A percentile compares a stretch with the other conserved stretches of the same genome.
These are phyloP conservation scores for Thymus mandschuricus DNA, from an alignment of 257 asterid species.

Conservation along the genomic window DNA sequence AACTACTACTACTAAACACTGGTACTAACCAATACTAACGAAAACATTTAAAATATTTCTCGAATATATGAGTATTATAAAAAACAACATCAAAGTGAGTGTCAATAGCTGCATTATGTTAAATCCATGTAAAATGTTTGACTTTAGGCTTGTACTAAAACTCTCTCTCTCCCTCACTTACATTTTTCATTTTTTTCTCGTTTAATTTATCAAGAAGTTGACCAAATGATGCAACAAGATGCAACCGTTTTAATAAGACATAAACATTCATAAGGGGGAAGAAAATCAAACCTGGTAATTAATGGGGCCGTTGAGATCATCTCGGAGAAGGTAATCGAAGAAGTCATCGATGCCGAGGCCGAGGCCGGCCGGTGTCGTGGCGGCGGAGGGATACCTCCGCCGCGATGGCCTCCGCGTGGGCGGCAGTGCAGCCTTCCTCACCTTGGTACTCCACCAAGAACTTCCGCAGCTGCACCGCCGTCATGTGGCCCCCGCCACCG, in stretches of 20 bases:
- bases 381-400: slow-evolving; percentile 45
- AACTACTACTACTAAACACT: no score
- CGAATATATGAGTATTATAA: no score
- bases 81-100: no score
- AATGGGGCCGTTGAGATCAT: slow-evolving; percentile 80
- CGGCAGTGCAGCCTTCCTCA: slow-evolving; percentile 46
- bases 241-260: background rate
- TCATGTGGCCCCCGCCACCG: slow-evolving; percentile 54
- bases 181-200: no score
- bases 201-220: background rate
- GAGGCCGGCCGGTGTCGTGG: slow-evolving; percentile 38
- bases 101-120: background rate
- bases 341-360: slow-evolving; percentile 60
- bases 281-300: slow-evolving; percentile 44
- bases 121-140: background rate
- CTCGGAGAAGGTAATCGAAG: slow-evolving; percentile 58
- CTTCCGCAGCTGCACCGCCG: slow-evolving; percentile 53
- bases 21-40: no score
- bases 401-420: slow-evolving; percentile 62
- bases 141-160: background rate
- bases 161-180: background rate
- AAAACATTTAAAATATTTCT: no score
- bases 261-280: no score
- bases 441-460: slow-evolving; percentile 66
- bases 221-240: background rate